A percentile compares a stretch with the other conserved stretches of the same genome.
Evolutionary conservation across 495 filamentous ascomycete genomes (phyloP).

Genomic region (Neurospora sp.): DNA sequence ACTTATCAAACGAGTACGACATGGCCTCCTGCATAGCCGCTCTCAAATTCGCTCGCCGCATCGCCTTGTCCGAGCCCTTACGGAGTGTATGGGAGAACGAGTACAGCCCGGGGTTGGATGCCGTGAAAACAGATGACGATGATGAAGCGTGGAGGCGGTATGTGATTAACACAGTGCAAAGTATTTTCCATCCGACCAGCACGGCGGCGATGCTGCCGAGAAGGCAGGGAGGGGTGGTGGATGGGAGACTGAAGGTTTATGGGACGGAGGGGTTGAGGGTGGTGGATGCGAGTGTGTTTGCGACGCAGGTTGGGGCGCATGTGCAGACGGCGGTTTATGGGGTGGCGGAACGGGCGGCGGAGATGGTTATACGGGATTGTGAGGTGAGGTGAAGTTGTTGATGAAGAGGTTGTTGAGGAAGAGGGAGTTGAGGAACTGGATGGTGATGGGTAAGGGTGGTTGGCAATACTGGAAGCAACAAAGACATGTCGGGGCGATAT

Average conservation of each 20-base stretch:
- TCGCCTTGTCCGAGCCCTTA: constrained; percentile 13
- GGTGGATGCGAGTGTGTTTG: constrained; percentile 25
- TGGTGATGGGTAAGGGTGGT: neutral
- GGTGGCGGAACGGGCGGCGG: constrained; percentile 30
- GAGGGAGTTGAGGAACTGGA: neutral
- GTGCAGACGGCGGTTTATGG: constrained; percentile 28
- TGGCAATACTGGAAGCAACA: too few species aligned
- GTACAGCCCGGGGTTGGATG: constrained; percentile 16
- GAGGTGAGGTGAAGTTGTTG: neutral
- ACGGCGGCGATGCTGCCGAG: constrained; percentile 41
- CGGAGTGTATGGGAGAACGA: constrained; percentile 13
- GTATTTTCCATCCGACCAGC: constrained; percentile 26
- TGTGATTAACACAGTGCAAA: constrained; percentile 7
- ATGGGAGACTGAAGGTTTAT: constrained; percentile 34
- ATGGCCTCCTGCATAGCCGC: constrained; percentile 7
- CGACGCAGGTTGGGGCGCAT: constrained; percentile 21
- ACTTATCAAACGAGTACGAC: constrained; percentile 19
- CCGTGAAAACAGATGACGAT: constrained; percentile 9
- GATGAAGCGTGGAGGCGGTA: constrained; percentile 10
- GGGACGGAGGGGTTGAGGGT: constrained; percentile 26
- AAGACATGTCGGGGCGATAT: too few species aligned
- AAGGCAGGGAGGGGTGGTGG: constrained; percentile 38
- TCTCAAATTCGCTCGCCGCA: constrained; percentile 11
- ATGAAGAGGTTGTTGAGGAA: too few species aligned
- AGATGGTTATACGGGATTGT: constrained; percentile 26